Evolutionary conservation across 2,329 filamentous ascomycete genomes (phyloP), one percentile per base, ranked within the genome.

Genomic region (Ustulina deusta): DNA sequence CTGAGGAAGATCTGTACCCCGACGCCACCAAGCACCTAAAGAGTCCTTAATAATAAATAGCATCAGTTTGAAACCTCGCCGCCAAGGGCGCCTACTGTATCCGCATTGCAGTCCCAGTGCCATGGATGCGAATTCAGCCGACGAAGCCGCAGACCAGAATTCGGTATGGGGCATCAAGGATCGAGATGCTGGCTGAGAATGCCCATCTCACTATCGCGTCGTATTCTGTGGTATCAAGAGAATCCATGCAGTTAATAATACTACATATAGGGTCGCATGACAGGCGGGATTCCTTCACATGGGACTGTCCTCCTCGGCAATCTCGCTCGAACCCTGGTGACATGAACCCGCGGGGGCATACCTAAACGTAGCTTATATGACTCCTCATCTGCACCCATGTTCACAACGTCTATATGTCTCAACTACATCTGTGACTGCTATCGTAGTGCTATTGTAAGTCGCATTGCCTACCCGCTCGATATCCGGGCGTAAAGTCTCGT

Each of bases 101-200:
- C 22, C 58, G 13, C 15, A 13, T 22, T 34, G 22, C 52, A 6
- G 34, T 58, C 46, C 61, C 44, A 34, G 46, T n/a, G 20, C 27
- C 22, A 20, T 46, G 46, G 54, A 59, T n/a, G 36, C 46, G 55
- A 52, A 20, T 44, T 10, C 6, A 20, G 44, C 25, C 27, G 57
- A 36, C 22, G 29, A 38, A 32, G 52, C 48, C 34, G 44, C 42
- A 40, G 44, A 27, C 34, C 25, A 36, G n/a, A 25, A 3, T 11
- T 38, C 20, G 11, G 52, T 40, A n/a, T 20, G 7, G 27, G 13
- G 11, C 13, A 11, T 38, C 54, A 36, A 54, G 32, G 56, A 34
- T 49, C 22, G 29, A 32, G 49, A 20, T 32, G 25, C n/a, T 38
- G 20, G 51, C 51, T 38, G 13, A 3, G 51, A 15, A 13, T 15